Conservation (phyloP, 2,329 filamentous ascomycete genomes). For the Exophiala phaeomuriformis region DNA sequence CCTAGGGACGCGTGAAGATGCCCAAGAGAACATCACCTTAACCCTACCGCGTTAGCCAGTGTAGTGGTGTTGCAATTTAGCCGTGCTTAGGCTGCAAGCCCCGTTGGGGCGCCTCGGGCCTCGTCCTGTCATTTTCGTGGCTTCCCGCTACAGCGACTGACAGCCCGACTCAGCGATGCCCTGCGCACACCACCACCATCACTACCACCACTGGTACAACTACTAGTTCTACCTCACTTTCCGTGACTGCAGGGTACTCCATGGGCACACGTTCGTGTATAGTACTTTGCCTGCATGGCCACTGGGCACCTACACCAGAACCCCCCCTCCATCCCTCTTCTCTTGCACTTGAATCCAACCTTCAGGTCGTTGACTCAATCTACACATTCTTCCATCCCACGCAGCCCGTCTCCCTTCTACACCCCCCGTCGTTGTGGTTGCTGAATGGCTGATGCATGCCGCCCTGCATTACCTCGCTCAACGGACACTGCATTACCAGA, state of each 20-base stretch:
- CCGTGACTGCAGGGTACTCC: no score
- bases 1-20: no score
- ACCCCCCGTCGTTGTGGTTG: slow-evolving; percentile 1
- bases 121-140: neutral
- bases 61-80: neutral
- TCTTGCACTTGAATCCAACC: neutral
- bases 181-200: no score
- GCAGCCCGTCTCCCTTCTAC: slow-evolving; percentile 1
- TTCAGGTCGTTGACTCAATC: neutral
- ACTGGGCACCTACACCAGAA: neutral
- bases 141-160: neutral
- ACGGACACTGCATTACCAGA: slow-evolving; percentile 10
- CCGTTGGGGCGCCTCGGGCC: neutral
- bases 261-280: neutral
- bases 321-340: slow-evolving; percentile 4
- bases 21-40: no score
- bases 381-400: neutral
- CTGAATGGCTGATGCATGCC: slow-evolving; percentile 4
- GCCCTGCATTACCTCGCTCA: slow-evolving; percentile 6
- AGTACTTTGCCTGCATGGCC: neutral
- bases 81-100: neutral
- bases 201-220: no score
- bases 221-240: no score
- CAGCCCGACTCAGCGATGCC: no score
- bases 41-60: no score